Evolutionary conservation across 1,139 yeast genomes (phyloP), one percentile per base, ranked within the genome.

Genomic region (Candida glucosophila): DNA sequence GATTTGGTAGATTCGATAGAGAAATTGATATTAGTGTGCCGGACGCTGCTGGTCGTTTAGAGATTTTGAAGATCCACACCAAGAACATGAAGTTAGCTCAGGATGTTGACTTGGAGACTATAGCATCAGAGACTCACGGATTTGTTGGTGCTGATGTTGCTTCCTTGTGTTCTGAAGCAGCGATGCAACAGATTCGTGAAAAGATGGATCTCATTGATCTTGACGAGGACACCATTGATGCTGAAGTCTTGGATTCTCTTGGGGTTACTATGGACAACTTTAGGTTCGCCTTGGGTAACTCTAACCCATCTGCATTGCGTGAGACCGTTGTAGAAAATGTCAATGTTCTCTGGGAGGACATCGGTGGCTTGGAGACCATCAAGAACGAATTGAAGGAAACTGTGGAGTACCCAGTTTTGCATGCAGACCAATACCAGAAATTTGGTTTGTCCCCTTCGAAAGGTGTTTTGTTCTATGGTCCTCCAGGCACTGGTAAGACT

Each of bases 401-500:
- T 32, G 98, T 90, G 36, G 97, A 90, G 63, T 90, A 90, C 55
- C 99, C 99, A 19, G 98, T 90, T 29, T 71, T 88, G 53, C 97
- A 90, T 58, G 97, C 99, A 55, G 98, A 90, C 50, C 95, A 88
- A 71, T 90, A 86, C 64, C 85, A 92, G 60, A 90, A 90, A 66
- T 88, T 90, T 52, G 98, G 98, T 37, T 73, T 90, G 57, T 79
- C 97, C 12, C 98, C 98, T 29, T 77, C 97, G 28, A 88, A 88
- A 65, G 99, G 99, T 65, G 97, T 90, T 40, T 69, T 92, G 53
- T 90, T 92, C 69, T 90, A 82, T 58, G 99, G 99, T 44, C 98
- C 98, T 30, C 98, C 98, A 35, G 98, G 98, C 78, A 88, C 97
- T 38, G 98, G 98, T 83, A 88, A 88, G 62, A 88, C 98, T 5